A percentile compares a stretch with the other conserved stretches of the same genome.
Conservation (phyloP, 805 yeast species). For the Pichia phayaonensis region DNA sequence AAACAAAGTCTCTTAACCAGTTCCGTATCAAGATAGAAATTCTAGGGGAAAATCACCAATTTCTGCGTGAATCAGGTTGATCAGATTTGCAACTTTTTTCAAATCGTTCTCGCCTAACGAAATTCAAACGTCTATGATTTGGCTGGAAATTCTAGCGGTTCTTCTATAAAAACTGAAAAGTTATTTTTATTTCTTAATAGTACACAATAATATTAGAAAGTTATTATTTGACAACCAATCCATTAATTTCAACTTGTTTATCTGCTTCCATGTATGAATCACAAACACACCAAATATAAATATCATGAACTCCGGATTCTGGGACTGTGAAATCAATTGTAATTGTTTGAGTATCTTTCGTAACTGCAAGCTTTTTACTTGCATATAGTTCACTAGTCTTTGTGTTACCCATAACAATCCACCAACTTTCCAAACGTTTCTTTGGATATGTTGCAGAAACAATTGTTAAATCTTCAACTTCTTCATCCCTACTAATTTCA, state of each 20-base stretch:
- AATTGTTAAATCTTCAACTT: slow-evolving; percentile 54
- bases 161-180: no score
- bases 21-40: neutral
- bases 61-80: neutral
- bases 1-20: neutral
- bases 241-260: slow-evolving; percentile 50
- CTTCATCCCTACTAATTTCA: slow-evolving; percentile 65
- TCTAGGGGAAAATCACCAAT: neutral
- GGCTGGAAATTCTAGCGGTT: no score
- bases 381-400: slow-evolving; percentile 57
- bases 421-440: slow-evolving; percentile 67
- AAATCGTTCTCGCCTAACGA: neutral
- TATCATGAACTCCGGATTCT: slow-evolving; percentile 48
- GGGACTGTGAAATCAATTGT: slow-evolving; percentile 52
- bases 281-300: slow-evolving; percentile 80
- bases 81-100: neutral
- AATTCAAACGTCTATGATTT: neutral
- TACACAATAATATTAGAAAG: neutral
- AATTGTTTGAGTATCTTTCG: slow-evolving; percentile 44
- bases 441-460: slow-evolving; percentile 53
- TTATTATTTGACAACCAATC: neutral
- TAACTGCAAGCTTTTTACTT: slow-evolving; percentile 54
- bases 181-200: neutral
- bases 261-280: slow-evolving; percentile 93
- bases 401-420: slow-evolving; percentile 77